A percentile compares a stretch with the other conserved stretches of the same genome.
Conservation (phyloP, 495 filamentous ascomycete species). For the Chaetomium fimeti region DNA sequence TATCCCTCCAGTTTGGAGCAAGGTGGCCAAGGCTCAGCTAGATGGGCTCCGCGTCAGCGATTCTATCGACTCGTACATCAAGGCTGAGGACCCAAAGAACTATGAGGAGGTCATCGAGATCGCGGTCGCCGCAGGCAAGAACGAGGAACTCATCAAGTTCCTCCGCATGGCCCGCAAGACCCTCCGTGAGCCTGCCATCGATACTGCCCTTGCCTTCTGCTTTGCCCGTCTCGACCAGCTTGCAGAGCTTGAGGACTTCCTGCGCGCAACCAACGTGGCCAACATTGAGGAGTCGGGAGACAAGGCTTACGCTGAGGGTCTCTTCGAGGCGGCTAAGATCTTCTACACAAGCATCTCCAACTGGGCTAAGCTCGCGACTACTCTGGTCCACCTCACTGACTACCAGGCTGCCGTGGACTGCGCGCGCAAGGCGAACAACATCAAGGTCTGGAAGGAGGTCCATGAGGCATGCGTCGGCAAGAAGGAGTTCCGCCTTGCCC, state of each 20-base stretch:
- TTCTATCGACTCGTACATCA: conserved; percentile 95
- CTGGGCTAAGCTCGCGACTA: conserved; percentile 98
- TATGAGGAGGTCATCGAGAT: conserved; percentile 95
- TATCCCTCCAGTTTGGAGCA: conserved; percentile 97
- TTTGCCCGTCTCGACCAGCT: conserved; percentile 90
- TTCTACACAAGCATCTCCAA: conserved; percentile 98
- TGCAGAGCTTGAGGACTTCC: conserved; percentile 92
- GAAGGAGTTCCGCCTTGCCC: conserved; percentile 98
- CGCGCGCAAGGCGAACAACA: conserved; percentile 97
- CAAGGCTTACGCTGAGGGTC: conserved; percentile 93
- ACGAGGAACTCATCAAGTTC: conserved; percentile 96
- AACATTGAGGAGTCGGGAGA: conserved; percentile 95
- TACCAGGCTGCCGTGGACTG: conserved; percentile 99
- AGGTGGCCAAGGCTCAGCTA: conserved; percentile 96
- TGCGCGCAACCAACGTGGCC: conserved; percentile 90
- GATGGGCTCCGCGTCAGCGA: conserved; percentile 93
- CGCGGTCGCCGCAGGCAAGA: conserved; percentile 93
- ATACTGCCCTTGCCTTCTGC: conserved; percentile 90
- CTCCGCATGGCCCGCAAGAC: conserved; percentile 97
- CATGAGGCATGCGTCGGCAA: conserved; percentile 95
- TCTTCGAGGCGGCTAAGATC: conserved; percentile 96
- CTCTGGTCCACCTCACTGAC: conserved; percentile 90
- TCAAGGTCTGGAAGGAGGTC: conserved; percentile 99
- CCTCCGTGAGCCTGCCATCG: conserved; percentile 87
- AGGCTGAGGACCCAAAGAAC: conserved; percentile 88